Evolutionary conservation across 163 green algal genomes (phyloP), one percentile per base, ranked within the genome.

Genomic region (Scenedesmus sp.): DNA sequence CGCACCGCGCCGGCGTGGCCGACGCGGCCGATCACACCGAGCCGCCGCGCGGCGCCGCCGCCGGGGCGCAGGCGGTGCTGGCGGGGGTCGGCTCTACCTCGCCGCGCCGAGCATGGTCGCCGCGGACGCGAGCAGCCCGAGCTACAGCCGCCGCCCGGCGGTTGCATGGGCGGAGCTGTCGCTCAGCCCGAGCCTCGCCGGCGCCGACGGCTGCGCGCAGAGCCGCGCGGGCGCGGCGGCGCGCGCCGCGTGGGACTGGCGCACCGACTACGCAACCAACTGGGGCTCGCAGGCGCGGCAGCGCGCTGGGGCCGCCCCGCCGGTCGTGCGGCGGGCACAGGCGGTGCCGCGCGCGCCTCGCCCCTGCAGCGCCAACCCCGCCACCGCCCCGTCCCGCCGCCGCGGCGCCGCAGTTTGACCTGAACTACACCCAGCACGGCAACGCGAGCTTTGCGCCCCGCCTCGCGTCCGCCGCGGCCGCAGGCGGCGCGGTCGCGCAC

Each of bases 61-160:
- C n/a, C n/a, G n/a, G n/a, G n/a, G n/a, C 58, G 58, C 45, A 80
- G 71, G 71, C 71, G 5, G 47, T 80, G 44, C 29, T 70, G 58
- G 18, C 33, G 18, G 36, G 24, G 71, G 71, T 22, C 26, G 51
- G 20, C 9, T 80, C 15, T 80, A 80, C 60, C 22, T 71, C 15
- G 71, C 71, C 2, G 42, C 18, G 0, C 62, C 69, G 22, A 60
- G 36, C 13, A 26, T 64, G 36, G 36, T 67, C 3, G 17, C 39
- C 44, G 45, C 4, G 10, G 58, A 80, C 18, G 17, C 2, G 2
- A 36, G 34, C 56, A 71, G 36, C 20, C 29, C 36, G 11, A 70
- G 57, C 42, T 72, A 71, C 71, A 71, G 20, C 58, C 58, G 45
- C 22, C 58, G 58, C 7, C 71, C 71, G 34, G 58, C 58, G 6